Evolutionary conservation across 495 filamentous ascomycete species (phyloP), one percentile per base, ranked within the genome.

Genomic region (Penicillium silybi): DNA sequence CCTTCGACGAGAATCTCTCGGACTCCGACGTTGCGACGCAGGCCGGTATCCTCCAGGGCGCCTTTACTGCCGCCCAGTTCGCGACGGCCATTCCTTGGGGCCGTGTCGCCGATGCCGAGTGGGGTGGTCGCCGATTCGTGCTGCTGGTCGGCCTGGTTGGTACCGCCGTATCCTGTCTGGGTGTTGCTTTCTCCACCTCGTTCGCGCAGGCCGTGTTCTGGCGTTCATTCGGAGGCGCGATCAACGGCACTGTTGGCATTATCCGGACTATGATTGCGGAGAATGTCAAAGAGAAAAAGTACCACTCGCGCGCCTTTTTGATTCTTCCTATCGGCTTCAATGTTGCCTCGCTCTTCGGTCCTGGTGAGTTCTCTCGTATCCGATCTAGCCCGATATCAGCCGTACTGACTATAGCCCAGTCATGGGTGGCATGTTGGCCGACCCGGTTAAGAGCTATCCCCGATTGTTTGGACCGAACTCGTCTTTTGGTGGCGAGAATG

Each of bases 81-180:
- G 74, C 88, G 22, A 92, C 89, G 1, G 88, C 87, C n/a, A 88
- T 95, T 65, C 63, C 88, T 19, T 93, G 89, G 89, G 89, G 89
- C 4, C 78, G 86, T 1, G 69, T 86, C 23, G 86, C 88, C 2
- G 89, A 93, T 68, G 82, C 82, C 3, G 78, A 81, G 44, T 75
- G 75, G 65, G 79, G 82, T 38, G 89, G 89, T 10, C 79, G 89
- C 19, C 90, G 89, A 65, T 85, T 82, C 26, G 87, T 92, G 35
- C 70, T 95, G 57, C 62, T 93, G 52, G 82, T 92, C 44, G 89
- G 89, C 11, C 66, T 93, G 19, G 44, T 82, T 15, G 89, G 89
- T 1, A 91, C 88, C 0, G 81, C 82, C 16, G 62, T 87, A 26
- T 88, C 85, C 2, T 84, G 82, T 58, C 44, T 91, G 27, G 89